Evolutionary conservation across 2,329 filamentous ascomycete genomes (phyloP), one percentile per base, ranked within the genome.

Genomic region (Botryotinia globosa): DNA sequence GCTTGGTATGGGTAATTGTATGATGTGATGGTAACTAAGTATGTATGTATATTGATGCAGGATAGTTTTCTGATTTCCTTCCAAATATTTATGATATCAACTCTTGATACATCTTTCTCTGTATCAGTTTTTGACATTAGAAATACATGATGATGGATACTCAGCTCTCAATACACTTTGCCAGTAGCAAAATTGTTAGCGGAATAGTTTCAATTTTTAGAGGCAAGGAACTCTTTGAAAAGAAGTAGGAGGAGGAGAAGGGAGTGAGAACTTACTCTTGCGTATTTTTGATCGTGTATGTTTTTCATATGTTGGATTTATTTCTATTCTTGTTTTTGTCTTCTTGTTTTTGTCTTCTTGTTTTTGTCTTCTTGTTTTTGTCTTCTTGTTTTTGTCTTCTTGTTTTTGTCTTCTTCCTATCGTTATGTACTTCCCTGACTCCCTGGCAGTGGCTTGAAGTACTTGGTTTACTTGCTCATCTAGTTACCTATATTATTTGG

Each of bases 221-320:
- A n/a, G 2, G 10, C 22, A 54, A 12, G 4, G 12, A 51, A 54
- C 14, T 54, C 25, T 51, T 14, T n/a, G 5, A 3, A n/a, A 3
- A n/a, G 12, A 6, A 7, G 5, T 1, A 51, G 12, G n/a, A n/a
- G 12, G 0, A 51, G 16, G 6, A 44, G 9, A 51, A n/a, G 12
- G 7, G 25, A n/a, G 25, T 14, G 25, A 12, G 48, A n/a, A n/a
- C 0, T n/a, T 54, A 12, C 10, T 51, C 4, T 6, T 51, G 0
- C 2, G 0, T n/a, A 3, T n/a, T 6, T 51, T n/a, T 48, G 7
- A n/a, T n/a, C 14, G 2, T n/a, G n/a, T n/a, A 3, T 7, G 3
- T n/a, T 6, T n/a, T 25, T 6, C 25, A 45, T 14, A 14, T 4
- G 25, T 14, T 25, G 48, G 9, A 6, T 51, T 25, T 14, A 14